Percentiles rank a stretch among this genome's conserved stretches.
Evolutionary conservation across 2,329 filamentous ascomycete genomes (phyloP).

Genomic region (Diaporthe sp.): DNA sequence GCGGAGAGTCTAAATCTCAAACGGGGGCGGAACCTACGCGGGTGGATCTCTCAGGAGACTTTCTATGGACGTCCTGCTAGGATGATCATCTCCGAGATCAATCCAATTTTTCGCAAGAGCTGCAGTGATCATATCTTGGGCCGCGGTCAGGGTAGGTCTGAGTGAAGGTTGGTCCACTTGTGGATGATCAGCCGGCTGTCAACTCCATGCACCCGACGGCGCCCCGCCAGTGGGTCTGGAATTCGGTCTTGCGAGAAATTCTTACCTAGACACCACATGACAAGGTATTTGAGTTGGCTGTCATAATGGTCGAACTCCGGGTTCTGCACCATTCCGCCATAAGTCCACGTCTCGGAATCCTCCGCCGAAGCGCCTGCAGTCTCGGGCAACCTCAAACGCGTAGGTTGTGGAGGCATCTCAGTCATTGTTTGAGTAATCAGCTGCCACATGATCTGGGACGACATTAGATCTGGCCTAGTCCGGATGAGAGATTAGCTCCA

Average conservation of each 20-base stretch:
- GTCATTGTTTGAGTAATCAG: not conserved
- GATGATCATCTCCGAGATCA: not conserved
- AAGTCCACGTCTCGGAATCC: not conserved
- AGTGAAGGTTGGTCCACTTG: not conserved
- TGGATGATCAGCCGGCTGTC: not conserved
- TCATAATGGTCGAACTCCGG: conserved; percentile 9
- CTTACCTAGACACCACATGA: not conserved
- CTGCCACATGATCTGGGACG: not conserved
- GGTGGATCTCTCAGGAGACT: not conserved
- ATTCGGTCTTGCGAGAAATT: not conserved
- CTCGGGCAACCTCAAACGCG: not conserved
- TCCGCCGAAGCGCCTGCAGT: too few species aligned
- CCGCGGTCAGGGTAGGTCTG: not conserved
- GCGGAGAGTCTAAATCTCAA: not conserved
- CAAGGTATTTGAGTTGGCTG: not conserved
- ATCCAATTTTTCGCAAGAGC: not conserved
- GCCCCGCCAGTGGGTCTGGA: not conserved
- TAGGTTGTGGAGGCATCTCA: not conserved
- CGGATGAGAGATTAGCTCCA: not conserved
- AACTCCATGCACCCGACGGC: not conserved
- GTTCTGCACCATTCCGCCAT: not conserved
- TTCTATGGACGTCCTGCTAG: not conserved
- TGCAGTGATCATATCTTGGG: not conserved
- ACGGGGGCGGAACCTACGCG: not conserved
- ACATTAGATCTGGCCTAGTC: not conserved